Evolutionary conservation across 805 yeast species (phyloP).

Genomic region (Wickerhamomyces queroliae): DNA sequence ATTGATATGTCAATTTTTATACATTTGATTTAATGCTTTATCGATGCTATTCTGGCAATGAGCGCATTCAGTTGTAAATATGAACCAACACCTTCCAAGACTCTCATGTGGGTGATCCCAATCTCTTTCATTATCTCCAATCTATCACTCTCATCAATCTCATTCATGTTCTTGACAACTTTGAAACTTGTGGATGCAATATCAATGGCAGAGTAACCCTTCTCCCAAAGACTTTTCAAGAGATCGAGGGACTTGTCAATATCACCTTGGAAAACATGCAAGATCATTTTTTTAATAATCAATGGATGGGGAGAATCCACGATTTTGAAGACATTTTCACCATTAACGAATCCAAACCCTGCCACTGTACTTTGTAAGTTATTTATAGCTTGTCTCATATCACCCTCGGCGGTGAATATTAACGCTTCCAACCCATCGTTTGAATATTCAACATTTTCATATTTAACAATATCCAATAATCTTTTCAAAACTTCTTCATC

Average conservation of each 20-base stretch:
- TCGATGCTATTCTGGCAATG: constrained; percentile 45
- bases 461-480: constrained; percentile 60
- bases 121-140: constrained; percentile 79
- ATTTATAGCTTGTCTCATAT: constrained; percentile 97
- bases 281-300: constrained; percentile 65
- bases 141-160: constrained; percentile 60
- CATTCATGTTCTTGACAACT: constrained; percentile 73
- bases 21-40: constrained; percentile 2
- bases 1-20: too few species aligned
- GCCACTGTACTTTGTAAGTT: constrained; percentile 91
- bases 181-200: constrained; percentile 86
- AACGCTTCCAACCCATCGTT: constrained; percentile 92
- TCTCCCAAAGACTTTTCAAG: constrained; percentile 70
- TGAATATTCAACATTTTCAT: constrained; percentile 70
- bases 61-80: constrained; percentile 83
- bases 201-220: constrained; percentile 92
- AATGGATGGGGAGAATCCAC: constrained; percentile 97
- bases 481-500: constrained; percentile 84
- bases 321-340: constrained; percentile 88
- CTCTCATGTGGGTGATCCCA: constrained; percentile 88
- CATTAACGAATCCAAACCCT: constrained; percentile 88
- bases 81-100: constrained; percentile 88
- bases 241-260: constrained; percentile 63
- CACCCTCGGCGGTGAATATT: constrained; percentile 95
- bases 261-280: constrained; percentile 37